Evolutionary conservation across 257 asterid genomes (phyloP).

Genomic region (Lycium barbarum): DNA sequence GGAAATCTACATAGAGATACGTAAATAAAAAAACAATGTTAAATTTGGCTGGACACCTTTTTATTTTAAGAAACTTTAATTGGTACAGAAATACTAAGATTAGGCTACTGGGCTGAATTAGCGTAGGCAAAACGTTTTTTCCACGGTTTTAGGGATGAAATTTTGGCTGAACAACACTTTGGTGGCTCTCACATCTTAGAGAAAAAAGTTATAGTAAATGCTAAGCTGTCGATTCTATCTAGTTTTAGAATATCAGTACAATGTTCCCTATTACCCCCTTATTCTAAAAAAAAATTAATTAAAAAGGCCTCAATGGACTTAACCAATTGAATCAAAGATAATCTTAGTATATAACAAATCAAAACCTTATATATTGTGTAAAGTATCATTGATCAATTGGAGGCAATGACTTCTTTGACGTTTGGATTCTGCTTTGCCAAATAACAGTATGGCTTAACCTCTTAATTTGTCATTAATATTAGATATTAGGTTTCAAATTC

Average conservation of each 20-base stretch:
- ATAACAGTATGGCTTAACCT: not conserved
- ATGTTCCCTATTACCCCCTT: not conserved
- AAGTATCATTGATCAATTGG: not conserved
- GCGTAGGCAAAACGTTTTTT: not conserved
- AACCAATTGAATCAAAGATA: not conserved
- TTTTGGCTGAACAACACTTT: not conserved
- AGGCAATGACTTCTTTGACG: not conserved
- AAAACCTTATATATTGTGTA: not conserved
- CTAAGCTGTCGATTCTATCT: not conserved
- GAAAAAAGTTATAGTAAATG: not conserved
- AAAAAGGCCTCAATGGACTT: not conserved
- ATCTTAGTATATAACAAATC: not conserved
- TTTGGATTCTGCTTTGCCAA: not conserved
- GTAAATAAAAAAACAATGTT: not conserved
- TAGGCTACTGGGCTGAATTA: not conserved
- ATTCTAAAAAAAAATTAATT: not conserved
- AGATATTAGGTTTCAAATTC: no score
- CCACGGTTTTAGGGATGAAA: not conserved
- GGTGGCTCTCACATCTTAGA: conserved; percentile 16
- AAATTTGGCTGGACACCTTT: not conserved
- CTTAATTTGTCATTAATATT: no score
- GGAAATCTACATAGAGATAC: not conserved
- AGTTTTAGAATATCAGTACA: not conserved
- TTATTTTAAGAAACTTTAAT: not conserved
- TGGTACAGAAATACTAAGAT: not conserved